Evolutionary conservation across 2,329 filamentous ascomycete species (phyloP), one percentile per base, ranked within the genome.

Genomic region (Zymoseptoria pseudotritici): DNA sequence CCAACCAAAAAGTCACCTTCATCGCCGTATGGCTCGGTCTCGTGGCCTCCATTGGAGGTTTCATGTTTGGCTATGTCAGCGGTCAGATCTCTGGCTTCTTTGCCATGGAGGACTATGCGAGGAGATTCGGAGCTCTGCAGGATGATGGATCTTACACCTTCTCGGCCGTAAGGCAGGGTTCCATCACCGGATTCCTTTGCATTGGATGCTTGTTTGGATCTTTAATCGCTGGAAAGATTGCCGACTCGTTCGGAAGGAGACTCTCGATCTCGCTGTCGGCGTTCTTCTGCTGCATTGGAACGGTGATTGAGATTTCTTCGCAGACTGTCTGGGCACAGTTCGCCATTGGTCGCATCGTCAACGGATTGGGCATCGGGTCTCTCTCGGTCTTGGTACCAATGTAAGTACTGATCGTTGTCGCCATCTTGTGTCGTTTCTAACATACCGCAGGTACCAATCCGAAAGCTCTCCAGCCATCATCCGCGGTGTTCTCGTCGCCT

Each of bases 391-490:
- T 83, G 42, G 84, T 87, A 2, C 85, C 86, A 60, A 84, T 88
- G 79, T 52, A 24, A 19, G 20, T 21, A 6, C 9, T 4, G 17
- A 3, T 24, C 13, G 13, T 6, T 6, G 13, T n/a, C 36, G 13
- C 17, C 5, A 7, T n/a, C 7, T n/a, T n/a, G 13, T 22, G 19
- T 7, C 2, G 9, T 11, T 20, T 52, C 50, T 52, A 9, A 52
- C 50, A 52, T 52, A 4, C 22, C 22, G 20, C 22, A 52, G 50
- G 50, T 87, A 85, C 72, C 85, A 88, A 72, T 82, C 82, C 50
- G 86, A 88, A 69, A 84, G 79, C 56, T 79, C 83, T 1, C 86
- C 86, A 3, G 78, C 80, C 19, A 79, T 84, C 66, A 85, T 87
- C 62, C 83, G 85, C 65, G 85, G 85, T 65, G 81, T 83, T 36